Evolutionary conservation across 2,329 filamentous ascomycete genomes (phyloP), one percentile per base, ranked within the genome.

Genomic region (Phialemoniopsis sp.): DNA sequence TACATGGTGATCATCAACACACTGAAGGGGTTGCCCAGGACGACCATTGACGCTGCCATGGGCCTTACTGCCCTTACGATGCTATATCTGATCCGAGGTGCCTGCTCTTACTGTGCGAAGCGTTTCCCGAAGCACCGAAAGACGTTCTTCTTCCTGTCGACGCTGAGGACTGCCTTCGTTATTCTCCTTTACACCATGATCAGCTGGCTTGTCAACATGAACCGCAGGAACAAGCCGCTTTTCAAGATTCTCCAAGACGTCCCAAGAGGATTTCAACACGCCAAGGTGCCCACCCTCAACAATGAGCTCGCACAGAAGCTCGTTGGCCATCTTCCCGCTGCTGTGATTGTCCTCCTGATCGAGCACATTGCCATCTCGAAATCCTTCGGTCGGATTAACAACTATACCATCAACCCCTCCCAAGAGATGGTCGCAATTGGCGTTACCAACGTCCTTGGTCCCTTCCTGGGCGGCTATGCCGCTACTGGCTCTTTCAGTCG

Each of bases 361-460:
- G 93, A 98, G 65, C 93, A 98, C 61, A 95, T 98, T 54, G 89
- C 93, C 40, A 97, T 98, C 47, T 89, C 91, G 21, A 98, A 98
- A 63, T 97, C 91, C 0, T 97, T 98, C 50, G 93, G 93, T n/a
- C 80, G 93, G 45, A 80, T 96, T 53, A 97, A 97, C 71, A 95
- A 96, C 67, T 98, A 98, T 64, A 85, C 82, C 30, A 97, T 98
- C 59, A 85, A 97, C 53, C 91, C 93, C 0, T 97, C 91, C 0
- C 93, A 98, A 61, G 93, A 98, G 60, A 78, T 98, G 63, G 88
- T 98, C 36, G 91, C 89, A 21, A 95, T 97, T 49, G 93, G 93
- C 45, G 79, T 97, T 19, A 86, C 84, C 34, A 98, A 98, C 58
- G 71, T 97, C 26, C 73, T 97, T 7, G 89, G 87, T 2, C 89